Evolutionary conservation across 768 basidiomycete species (phyloP).

Genomic region (Pulveroboletus ravenelii): DNA sequence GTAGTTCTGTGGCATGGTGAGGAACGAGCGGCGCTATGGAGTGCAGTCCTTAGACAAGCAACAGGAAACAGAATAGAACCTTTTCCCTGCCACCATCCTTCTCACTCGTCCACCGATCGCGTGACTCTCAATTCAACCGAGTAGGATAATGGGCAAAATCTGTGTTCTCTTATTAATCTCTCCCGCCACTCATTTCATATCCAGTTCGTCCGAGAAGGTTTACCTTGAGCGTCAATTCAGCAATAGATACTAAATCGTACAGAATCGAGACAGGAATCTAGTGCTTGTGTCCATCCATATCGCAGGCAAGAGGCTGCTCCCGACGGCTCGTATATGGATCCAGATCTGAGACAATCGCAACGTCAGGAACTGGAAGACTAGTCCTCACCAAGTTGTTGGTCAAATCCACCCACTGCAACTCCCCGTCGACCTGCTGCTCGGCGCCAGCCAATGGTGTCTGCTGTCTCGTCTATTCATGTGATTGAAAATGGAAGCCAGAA

Average conservation of each 20-base stretch:
- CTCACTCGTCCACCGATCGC: background rate
- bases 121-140: background rate
- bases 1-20: constrained; percentile 22
- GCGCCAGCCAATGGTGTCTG: background rate
- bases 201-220: too few species aligned
- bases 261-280: background rate
- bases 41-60: background rate
- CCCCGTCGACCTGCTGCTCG: background rate
- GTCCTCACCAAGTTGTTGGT: background rate
- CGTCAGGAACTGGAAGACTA: background rate
- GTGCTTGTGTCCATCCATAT: background rate
- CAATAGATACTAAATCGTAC: too few species aligned
- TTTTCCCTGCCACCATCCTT: background rate
- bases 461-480: too few species aligned
- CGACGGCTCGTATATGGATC: background rate
- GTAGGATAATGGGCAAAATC: background rate
- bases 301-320: background rate
- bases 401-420: background rate
- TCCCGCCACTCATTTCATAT: background rate
- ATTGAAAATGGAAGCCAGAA: background rate
- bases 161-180: background rate
- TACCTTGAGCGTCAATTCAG: background rate
- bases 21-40: constrained; percentile 2
- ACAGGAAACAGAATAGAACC: background rate
- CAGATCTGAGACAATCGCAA: background rate